Evolutionary conservation across 2,329 filamentous ascomycete genomes (phyloP), one percentile per base, ranked within the genome.

Genomic region (Acephala macrosclerotiorum): DNA sequence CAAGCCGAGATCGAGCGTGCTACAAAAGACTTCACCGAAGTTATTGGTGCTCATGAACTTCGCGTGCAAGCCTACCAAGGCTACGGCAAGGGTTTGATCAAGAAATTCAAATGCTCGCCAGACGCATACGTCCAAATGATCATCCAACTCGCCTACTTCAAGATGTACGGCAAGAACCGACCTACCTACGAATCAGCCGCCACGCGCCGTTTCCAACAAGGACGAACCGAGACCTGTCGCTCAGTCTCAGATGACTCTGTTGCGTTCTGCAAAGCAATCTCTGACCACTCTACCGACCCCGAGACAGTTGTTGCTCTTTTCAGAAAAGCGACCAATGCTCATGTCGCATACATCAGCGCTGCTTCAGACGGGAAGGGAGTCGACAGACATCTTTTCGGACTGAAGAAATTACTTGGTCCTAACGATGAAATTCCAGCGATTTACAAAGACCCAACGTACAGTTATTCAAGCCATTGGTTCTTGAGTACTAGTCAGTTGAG

Each of bases 81-180:
- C 74, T 99, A 99, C 79, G 96, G 96, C 79, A 99, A 99, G 84
- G 94, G 93, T 29, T 84, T 99, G 68, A 98, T 99, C 85, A 99
- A 99, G 89, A 96, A 97, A 81, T 98, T 99, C 89, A 96, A 94
- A 83, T 97, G 93, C 87, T 96, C 92, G 29, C 96, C 96, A 35
- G 96, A 99, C 75, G 96, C 95, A 36, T 99, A 96, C 79, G 94
- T 98, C 49, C 96, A 99, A 82, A 96, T 99, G 93, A 84, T 97
- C 79, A 99, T 99, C 79, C 96, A 99, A 80, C 89, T 98, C 61
- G 96, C 96, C 45, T 99, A 99, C 85, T 91, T 90, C 86, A 98
- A 98, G 83, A 97, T 99, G 93, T 97, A 96, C 81, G 96, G 96
- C 84, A 93, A 94, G 85, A 97, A 94, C 85, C 88, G 96, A 3